Conservation (phyloP, 345 rosid species). For the Populus ilicifolia region DNA sequence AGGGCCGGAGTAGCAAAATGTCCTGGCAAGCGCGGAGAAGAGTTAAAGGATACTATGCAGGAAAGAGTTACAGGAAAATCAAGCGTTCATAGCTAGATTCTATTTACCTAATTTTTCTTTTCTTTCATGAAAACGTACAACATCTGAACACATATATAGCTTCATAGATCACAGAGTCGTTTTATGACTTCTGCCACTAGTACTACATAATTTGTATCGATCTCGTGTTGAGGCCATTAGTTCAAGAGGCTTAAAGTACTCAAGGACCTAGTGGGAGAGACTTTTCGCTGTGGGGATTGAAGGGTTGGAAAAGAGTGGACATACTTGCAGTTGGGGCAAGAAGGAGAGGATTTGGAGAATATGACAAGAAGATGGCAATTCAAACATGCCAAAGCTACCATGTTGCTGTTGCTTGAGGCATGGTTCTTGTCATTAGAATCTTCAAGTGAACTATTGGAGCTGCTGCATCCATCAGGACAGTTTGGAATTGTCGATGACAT, state of each 20-base stretch:
- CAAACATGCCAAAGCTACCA: conserved; percentile 49
- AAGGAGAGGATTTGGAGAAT: conserved; percentile 42
- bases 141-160: background rate
- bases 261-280: conserved; percentile 15
- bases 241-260: conserved; percentile 41
- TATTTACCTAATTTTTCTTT: background rate
- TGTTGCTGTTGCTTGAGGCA: conserved; percentile 18
- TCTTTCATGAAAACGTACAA: background rate
- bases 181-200: background rate
- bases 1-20: background rate
- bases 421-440: conserved; percentile 2
- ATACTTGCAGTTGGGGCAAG: conserved; percentile 56
- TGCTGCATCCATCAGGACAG: background rate
- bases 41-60: background rate
- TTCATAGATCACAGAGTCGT: background rate
- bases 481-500: conserved; percentile 24
- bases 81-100: background rate
- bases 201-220: background rate
- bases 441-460: background rate
- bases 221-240: background rate
- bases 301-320: conserved; percentile 38
- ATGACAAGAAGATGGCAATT: conserved; percentile 55
- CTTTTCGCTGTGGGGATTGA: conserved; percentile 18
- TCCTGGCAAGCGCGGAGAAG: background rate
- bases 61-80: background rate